phyloP scores from a whole-genome alignment of 176 grass and related monocot species.

The Avena insularis region DNA sequence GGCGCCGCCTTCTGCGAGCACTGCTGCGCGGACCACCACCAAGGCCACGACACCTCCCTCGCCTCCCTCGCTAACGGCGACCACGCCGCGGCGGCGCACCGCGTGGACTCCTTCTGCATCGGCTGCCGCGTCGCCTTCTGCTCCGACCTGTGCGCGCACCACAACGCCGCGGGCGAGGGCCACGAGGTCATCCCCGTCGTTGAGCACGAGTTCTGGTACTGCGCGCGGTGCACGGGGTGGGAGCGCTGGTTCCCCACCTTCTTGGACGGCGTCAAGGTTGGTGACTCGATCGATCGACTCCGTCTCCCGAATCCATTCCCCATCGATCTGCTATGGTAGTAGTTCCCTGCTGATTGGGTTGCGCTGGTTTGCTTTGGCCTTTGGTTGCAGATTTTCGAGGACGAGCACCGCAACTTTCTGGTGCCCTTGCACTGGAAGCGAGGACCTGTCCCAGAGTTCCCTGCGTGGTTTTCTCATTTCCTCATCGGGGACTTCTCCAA shows the following conservation, averaged over 20 bases:
- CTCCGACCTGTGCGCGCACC: slow-evolving; percentile 30
- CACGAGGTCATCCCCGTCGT: slow-evolving; percentile 15
- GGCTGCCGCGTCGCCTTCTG: slow-evolving; percentile 14
- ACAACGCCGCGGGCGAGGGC: neutral
- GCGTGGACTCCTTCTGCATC: slow-evolving; percentile 25
- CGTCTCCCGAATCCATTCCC: too few relatives aligned
- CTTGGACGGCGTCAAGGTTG: slow-evolving; percentile 21
- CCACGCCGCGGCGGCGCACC: neutral
- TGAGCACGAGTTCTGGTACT: neutral
- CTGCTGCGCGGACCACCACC: slow-evolving; percentile 34
- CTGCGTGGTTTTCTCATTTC: neutral
- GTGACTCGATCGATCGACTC: neutral
- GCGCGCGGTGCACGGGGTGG: neutral
- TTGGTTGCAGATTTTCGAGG: too few relatives aligned
- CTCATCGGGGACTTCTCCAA: neutral
- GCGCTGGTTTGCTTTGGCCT: too few relatives aligned
- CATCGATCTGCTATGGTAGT: too few relatives aligned
- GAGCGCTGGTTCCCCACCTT: neutral
- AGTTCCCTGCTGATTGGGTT: neutral
- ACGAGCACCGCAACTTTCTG: too few relatives aligned
- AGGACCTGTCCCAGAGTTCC: neutral
- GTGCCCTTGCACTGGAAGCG: too few relatives aligned
- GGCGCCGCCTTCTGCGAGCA: slow-evolving; percentile 23
- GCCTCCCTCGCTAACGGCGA: neutral
- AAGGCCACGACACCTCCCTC: neutral